A percentile compares a stretch with the other conserved stretches of the same genome.
phyloP scores from a whole-genome alignment of 2,329 filamentous ascomycete genomes.

The Fusarium citri region DNA sequence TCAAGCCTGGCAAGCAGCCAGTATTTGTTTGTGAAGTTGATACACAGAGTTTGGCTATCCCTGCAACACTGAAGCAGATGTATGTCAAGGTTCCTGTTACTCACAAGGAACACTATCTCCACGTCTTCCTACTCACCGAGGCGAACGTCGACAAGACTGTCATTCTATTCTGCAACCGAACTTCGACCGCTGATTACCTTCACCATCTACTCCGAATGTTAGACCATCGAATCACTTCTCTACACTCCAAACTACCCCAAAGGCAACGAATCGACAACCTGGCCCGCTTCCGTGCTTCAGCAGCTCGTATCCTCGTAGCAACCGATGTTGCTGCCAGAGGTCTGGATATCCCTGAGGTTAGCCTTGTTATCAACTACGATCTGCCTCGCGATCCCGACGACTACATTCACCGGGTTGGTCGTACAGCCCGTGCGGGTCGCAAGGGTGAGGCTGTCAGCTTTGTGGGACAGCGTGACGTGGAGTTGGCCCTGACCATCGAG shows the following conservation, averaged over 20 bases:
- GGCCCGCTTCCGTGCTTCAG: constrained; percentile 88
- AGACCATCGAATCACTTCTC: constrained; percentile 87
- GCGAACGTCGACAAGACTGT: constrained; percentile 79
- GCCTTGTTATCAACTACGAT: constrained; percentile 93
- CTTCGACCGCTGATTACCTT: constrained; percentile 86
- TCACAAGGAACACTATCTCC: constrained; percentile 94
- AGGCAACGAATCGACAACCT: constrained; percentile 88
- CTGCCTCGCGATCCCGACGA: constrained; percentile 96
- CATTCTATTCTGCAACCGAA: constrained; percentile 96
- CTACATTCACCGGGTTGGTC: constrained; percentile 96
- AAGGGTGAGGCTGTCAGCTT: constrained; percentile 86
- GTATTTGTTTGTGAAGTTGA: constrained; percentile 93
- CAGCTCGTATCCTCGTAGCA: constrained; percentile 89
- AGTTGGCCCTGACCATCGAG: constrained; percentile 92
- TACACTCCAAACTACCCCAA: constrained; percentile 90
- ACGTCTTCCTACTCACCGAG: constrained; percentile 85
- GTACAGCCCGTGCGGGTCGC: constrained; percentile 92
- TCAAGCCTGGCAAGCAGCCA: constrained; percentile 75
- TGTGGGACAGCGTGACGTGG: constrained; percentile 92
- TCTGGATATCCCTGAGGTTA: constrained; percentile 94
- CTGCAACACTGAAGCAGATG: constrained; percentile 82
- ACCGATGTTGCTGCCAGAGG: constrained; percentile 95
- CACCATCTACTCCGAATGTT: constrained; percentile 89
- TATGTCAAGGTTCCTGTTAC: constrained; percentile 91
- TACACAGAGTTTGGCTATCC: constrained; percentile 79